phyloP scores from a whole-genome alignment of 208 protist species.

The Trypanosomatidae sp. region DNA sequence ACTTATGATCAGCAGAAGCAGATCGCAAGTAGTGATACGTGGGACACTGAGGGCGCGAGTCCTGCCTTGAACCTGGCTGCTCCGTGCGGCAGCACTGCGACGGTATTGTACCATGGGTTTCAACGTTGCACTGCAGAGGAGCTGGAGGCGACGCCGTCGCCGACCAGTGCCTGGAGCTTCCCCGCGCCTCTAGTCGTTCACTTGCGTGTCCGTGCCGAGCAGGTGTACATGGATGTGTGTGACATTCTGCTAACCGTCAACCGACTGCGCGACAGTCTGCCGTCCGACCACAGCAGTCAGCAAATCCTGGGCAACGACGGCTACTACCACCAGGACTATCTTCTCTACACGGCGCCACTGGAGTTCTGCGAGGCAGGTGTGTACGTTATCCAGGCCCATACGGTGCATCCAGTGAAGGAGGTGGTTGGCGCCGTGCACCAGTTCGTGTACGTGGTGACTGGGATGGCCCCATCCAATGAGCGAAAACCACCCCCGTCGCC shows the following conservation, averaged over 20 bases:
- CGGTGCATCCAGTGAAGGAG: slow-evolving; percentile 45
- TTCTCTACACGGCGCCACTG: slow-evolving; percentile 60
- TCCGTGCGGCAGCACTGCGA: background rate
- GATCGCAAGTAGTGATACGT: background rate
- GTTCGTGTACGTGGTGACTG: slow-evolving; percentile 53
- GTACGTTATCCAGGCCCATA: slow-evolving; percentile 71
- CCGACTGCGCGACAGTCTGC: slow-evolving; percentile 18
- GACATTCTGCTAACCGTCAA: slow-evolving; percentile 56
- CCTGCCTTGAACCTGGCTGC: background rate
- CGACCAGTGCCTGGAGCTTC: slow-evolving; percentile 7
- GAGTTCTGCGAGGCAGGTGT: slow-evolving; percentile 49
- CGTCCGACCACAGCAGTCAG: slow-evolving; percentile 7
- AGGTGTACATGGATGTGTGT: slow-evolving; percentile 23
- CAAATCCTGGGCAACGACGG: slow-evolving; percentile 53
- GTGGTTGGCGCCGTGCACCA: slow-evolving; percentile 66
- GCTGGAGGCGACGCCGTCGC: slow-evolving; percentile 22
- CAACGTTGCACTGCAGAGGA: slow-evolving; percentile 16
- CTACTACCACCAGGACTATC: slow-evolving; percentile 49
- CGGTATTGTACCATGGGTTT: slow-evolving; percentile 17
- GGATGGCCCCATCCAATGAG: background rate
- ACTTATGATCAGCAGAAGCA: background rate
- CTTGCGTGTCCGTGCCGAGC: slow-evolving; percentile 18
- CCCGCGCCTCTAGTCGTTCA: slow-evolving; percentile 27
- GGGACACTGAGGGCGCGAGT: background rate
- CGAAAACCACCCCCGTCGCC: background rate